These are phyloP conservation scores for Trypanosoma boissoni DNA, from an alignment of 208 protist species.

Conservation along the genomic window DNA sequence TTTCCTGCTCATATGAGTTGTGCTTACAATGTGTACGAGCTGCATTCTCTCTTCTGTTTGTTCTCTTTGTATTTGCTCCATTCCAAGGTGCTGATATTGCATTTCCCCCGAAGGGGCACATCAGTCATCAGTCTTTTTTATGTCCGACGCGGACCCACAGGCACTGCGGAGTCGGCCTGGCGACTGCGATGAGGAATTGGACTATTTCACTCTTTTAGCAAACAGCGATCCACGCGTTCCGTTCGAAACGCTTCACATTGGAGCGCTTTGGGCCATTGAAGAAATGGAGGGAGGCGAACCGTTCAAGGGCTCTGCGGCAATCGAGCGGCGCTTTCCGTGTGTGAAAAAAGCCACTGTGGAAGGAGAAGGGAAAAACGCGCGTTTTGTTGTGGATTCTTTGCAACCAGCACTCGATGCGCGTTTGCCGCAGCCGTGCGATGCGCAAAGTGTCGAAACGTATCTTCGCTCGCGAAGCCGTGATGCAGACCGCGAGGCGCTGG, in stretches of 20 bases:
- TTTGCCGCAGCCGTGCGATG: constrained; percentile 13
- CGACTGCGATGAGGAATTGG: constrained; percentile 23
- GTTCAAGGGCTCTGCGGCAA: not conserved
- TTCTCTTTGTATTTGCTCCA: not conserved
- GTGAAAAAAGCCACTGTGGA: not conserved
- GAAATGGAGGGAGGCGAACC: not conserved
- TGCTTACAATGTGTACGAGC: too few species aligned
- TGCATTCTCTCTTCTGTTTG: not conserved
- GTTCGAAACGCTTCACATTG: constrained; percentile 70
- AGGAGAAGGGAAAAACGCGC: constrained; percentile 3
- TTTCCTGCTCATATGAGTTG: too few species aligned
- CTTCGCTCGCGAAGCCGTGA: not conserved
- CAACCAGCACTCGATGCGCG: constrained; percentile 11
- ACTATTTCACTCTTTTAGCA: constrained; percentile 51
- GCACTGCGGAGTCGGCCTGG: too few species aligned
- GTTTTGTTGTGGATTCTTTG: constrained; percentile 11
- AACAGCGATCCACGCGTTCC: constrained; percentile 68
- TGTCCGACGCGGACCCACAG: constrained; percentile 1
- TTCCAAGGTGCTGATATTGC: not conserved
- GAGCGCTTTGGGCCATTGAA: constrained; percentile 40
- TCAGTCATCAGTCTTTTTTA: not conserved
- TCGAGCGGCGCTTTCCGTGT: not conserved
- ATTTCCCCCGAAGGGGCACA: too few species aligned
- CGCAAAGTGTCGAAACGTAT: not conserved
- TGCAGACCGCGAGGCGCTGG: constrained; percentile 3